Evolutionary conservation across 805 yeast genomes (phyloP).

Genomic region (Teunomyces lycoperdinae): DNA sequence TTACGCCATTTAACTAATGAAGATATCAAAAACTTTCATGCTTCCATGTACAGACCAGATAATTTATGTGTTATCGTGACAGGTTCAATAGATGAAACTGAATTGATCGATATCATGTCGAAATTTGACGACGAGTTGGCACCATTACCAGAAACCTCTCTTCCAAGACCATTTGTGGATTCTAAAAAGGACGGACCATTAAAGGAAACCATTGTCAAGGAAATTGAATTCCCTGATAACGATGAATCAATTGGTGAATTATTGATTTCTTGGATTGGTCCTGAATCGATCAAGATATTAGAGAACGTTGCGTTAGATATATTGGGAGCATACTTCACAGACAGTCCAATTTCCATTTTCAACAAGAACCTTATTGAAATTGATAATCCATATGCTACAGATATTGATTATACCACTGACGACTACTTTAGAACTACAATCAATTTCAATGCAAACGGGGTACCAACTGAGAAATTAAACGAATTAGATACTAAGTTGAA

Average conservation of each 20-base stretch:
- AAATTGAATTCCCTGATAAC: slow-evolving; percentile 79
- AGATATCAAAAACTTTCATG: slow-evolving; percentile 75
- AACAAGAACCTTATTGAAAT: slow-evolving; percentile 72
- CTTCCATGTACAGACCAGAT: slow-evolving; percentile 69
- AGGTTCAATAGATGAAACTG: slow-evolving; percentile 81
- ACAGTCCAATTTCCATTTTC: slow-evolving; percentile 73
- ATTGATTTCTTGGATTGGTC: slow-evolving; percentile 78
- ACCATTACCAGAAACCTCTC: slow-evolving; percentile 28
- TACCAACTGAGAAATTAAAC: slow-evolving; percentile 63
- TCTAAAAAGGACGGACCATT: slow-evolving; percentile 44
- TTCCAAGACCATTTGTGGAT: slow-evolving; percentile 79
- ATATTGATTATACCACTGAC: slow-evolving; percentile 66
- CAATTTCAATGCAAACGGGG: slow-evolving; percentile 60
- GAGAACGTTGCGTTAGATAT: slow-evolving; percentile 68
- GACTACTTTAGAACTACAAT: slow-evolving; percentile 66
- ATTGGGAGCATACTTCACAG: slow-evolving; percentile 70
- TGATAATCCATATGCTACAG: slow-evolving; percentile 77
- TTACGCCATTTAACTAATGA: slow-evolving; percentile 70
- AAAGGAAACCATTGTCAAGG: slow-evolving; percentile 38
- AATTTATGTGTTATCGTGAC: slow-evolving; percentile 78
- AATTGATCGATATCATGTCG: slow-evolving; percentile 57
- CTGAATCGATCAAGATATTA: slow-evolving; percentile 50
- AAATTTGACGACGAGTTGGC: slow-evolving; percentile 61
- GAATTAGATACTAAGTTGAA: slow-evolving; percentile 53
- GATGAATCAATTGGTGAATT: slow-evolving; percentile 84